These are phyloP conservation scores for Leptodontidium sp. DNA, from an alignment of 2,329 filamentous ascomycete species.

Conservation along the genomic window DNA sequence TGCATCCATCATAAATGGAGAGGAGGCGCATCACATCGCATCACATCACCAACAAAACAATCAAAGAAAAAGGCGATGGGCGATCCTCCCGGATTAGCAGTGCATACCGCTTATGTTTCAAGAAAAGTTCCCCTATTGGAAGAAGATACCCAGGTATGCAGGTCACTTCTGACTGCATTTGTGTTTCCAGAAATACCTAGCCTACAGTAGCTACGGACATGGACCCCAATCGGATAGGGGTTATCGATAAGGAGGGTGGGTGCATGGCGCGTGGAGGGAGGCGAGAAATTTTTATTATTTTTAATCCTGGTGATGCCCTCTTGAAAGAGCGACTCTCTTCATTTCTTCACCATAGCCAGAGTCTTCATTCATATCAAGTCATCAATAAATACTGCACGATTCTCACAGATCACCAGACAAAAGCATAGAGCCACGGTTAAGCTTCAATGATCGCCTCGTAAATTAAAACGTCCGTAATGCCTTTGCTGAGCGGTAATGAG, in stretches of 20 bases:
- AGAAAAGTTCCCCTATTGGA: slow-evolving; percentile 3
- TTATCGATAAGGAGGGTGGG: slow-evolving; percentile 11
- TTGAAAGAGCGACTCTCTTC: too few species aligned
- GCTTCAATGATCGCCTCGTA: neutral
- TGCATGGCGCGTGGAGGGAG: slow-evolving; percentile 11
- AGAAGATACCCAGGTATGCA: neutral
- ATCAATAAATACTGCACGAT: too few species aligned
- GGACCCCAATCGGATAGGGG: neutral
- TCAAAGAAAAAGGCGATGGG: too few species aligned
- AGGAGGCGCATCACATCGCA: neutral
- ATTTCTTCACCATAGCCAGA: too few species aligned
- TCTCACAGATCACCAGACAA: neutral
- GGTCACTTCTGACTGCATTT: neutral
- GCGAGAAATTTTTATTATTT: slow-evolving; percentile 1
- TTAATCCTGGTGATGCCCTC: neutral
- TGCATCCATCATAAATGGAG: neutral
- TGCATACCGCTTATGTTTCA: slow-evolving; percentile 13
- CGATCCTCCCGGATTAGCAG: slow-evolving; percentile 27
- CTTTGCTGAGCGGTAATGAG: slow-evolving; percentile 1
- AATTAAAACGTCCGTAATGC: slow-evolving; percentile 4
- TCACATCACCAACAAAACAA: neutral
- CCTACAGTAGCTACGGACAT: too few species aligned
- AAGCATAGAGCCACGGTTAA: neutral
- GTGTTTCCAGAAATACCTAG: slow-evolving; percentile 3
- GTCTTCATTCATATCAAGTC: too few species aligned